Base-by-base conservation (phyloP, 2,329 filamentous ascomycete genomes). In the Nemania abortiva region DNA sequence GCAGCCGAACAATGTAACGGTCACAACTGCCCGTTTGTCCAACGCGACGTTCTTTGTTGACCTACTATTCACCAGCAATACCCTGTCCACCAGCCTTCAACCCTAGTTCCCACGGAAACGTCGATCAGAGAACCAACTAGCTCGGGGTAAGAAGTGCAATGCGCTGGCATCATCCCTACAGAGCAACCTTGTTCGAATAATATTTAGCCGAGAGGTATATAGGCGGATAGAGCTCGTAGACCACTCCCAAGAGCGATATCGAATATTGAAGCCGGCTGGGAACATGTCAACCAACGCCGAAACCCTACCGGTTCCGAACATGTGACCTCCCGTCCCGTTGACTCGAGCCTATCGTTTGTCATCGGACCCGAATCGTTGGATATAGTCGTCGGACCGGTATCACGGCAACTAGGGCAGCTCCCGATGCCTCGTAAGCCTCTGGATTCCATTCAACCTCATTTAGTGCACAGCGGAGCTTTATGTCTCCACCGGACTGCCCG, bases 101-200 rank as follows among this genome's bases (percentile, higher is more conserved):
- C 22, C 22, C 18, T 22, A 7, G 24, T 13, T 2, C 9, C 15
- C 20, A 27, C 6, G 20, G 34, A 47, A 18, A 63, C 22, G n/a
- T 9, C 24, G 60, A 56, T 18, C 20, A 27, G 56, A 18, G 34
- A 3, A 39, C 53, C 61, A 63, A 29, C 52, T 56, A 52, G 39
- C 52, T 63, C 61, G 13, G 27, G 20, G 27, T 24, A 27, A 56
- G 31, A 63, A 11, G 61, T 39, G 20, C 9, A 42, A 18, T 24
- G 6, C 27, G 22, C 20, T 11, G 27, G 42, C n/a, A n/a, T n/a
- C 22, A 22, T 13, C 45, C 18, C 9, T 13, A 22, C 42, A 20
- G 18, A n/a, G 39, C 27, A 55, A 11, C n/a, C 37, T 27, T 39
- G 1, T 49, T 56, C n/a, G 18, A 39, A 50, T 18, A 22, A 18